Conservation (phyloP, 2,329 filamentous ascomycete genomes). For the Eurotiales sp. region DNA sequence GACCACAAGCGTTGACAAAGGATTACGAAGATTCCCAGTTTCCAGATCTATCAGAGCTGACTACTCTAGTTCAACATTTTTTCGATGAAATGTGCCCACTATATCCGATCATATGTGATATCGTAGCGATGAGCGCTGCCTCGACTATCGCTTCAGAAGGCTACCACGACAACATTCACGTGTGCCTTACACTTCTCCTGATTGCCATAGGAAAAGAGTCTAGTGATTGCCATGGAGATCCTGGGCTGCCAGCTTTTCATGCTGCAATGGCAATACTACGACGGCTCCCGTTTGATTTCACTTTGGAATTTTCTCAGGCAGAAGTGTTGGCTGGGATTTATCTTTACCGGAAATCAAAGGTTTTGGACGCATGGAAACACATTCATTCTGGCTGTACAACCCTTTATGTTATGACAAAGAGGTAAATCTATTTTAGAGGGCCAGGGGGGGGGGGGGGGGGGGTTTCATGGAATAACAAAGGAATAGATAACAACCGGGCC, state of each 20-base stretch:
- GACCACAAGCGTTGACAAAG: background rate
- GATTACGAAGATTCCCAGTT: background rate
- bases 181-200: slow-evolving; percentile 1
- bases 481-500: too few species aligned
- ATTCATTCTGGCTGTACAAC: slow-evolving; percentile 3
- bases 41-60: background rate
- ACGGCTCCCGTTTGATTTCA: slow-evolving; percentile 3
- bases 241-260: background rate
- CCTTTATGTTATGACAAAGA: slow-evolving; percentile 1
- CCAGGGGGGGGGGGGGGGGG: too few species aligned
- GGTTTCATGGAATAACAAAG: too few species aligned
- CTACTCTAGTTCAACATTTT: background rate
- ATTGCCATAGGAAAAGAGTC: slow-evolving; percentile 2
- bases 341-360: slow-evolving; percentile 1
- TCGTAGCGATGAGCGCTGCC: background rate
- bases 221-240: background rate
- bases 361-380: background rate
- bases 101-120: slow-evolving; percentile 3
- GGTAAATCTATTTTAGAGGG: background rate
- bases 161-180: background rate
- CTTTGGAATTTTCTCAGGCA: slow-evolving; percentile 2
- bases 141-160: slow-evolving; percentile 2
- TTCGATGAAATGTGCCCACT: slow-evolving; percentile 4
- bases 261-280: background rate
- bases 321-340: slow-evolving; percentile 1